Evolutionary conservation across 1,139 yeast species (phyloP).

Genomic region (Saccharomyces uvarum): DNA sequence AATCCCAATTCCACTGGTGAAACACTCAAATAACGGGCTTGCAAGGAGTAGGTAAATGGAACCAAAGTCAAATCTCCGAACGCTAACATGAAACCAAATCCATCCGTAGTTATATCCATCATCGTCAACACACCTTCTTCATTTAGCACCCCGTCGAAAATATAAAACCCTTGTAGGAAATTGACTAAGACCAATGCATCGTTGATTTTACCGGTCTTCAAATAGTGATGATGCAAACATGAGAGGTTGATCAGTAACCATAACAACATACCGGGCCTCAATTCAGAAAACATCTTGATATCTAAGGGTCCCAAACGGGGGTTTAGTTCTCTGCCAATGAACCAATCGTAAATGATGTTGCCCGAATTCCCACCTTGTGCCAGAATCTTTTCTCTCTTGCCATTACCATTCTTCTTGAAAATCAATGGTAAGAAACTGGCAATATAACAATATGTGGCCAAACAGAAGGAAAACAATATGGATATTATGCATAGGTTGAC

Average conservation of each 20-base stretch:
- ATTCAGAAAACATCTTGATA: slow-evolving; percentile 83
- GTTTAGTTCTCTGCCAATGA: slow-evolving; percentile 90
- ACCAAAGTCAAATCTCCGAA: slow-evolving; percentile 91
- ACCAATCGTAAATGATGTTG: slow-evolving; percentile 78
- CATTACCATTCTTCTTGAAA: slow-evolving; percentile 41
- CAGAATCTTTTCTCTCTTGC: slow-evolving; percentile 59
- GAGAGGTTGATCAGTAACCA: slow-evolving; percentile 79
- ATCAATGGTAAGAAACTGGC: slow-evolving; percentile 55
- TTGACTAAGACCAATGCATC: slow-evolving; percentile 70
- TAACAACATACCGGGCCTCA: slow-evolving; percentile 87
- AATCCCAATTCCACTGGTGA: slow-evolving; percentile 54
- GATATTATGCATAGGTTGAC: slow-evolving; percentile 58
- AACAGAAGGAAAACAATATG: slow-evolving; percentile 51
- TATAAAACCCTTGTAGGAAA: slow-evolving; percentile 68
- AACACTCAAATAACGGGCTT: slow-evolving; percentile 70
- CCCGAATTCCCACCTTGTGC: slow-evolving; percentile 87
- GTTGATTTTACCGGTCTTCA: slow-evolving; percentile 48
- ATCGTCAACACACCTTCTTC: slow-evolving; percentile 84
- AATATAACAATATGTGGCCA: slow-evolving; percentile 61
- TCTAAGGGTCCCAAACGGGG: slow-evolving; percentile 85
- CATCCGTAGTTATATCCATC: slow-evolving; percentile 96
- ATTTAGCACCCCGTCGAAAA: slow-evolving; percentile 84
- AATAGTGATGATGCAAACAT: slow-evolving; percentile 74
- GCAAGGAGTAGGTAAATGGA: slow-evolving; percentile 88
- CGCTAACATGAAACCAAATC: slow-evolving; percentile 91